These are phyloP conservation scores for Cucurbitaria berberidis DNA, from an alignment of 2,329 filamentous ascomycete species.

Conservation along the genomic window DNA sequence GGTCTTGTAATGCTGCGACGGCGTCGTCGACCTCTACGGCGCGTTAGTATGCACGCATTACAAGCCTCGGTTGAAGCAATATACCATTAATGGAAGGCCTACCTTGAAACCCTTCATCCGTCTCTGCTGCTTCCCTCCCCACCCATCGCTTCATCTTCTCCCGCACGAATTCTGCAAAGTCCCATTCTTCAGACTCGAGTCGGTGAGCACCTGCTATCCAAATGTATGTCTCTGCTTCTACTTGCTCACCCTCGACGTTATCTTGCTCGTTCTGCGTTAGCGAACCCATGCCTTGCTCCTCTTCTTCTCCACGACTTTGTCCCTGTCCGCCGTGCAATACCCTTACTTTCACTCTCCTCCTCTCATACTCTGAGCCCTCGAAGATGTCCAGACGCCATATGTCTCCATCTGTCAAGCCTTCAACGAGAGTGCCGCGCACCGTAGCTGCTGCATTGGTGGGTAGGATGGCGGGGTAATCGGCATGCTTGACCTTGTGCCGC, in stretches of 20 bases:
- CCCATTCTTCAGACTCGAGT: slow-evolving; percentile 82
- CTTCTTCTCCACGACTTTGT: slow-evolving; percentile 17
- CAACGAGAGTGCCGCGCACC: slow-evolving; percentile 77
- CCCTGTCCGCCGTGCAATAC: no score
- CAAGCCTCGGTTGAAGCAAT: neutral
- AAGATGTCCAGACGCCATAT: slow-evolving; percentile 78
- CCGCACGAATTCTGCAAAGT: slow-evolving; percentile 80
- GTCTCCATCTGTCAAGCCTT: slow-evolving; percentile 78
- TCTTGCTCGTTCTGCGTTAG: slow-evolving; percentile 32
- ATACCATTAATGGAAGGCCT: slow-evolving; percentile 39
- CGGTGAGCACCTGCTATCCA: slow-evolving; percentile 53
- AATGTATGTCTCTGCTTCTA: slow-evolving; percentile 59
- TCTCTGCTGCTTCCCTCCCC: slow-evolving; percentile 50
- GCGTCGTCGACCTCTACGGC: slow-evolving; percentile 54
- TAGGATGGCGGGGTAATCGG: slow-evolving; percentile 83
- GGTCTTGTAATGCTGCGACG: slow-evolving; percentile 47
- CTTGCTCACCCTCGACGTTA: slow-evolving; percentile 44
- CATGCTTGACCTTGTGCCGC: slow-evolving; percentile 70
- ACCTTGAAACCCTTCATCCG: slow-evolving; percentile 56
- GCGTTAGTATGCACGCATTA: slow-evolving; percentile 4
- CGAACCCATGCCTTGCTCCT: slow-evolving; percentile 31
- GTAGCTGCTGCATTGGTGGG: slow-evolving; percentile 41
- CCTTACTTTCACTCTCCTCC: slow-evolving; percentile 56
- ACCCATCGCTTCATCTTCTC: slow-evolving; percentile 73
- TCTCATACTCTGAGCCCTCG: slow-evolving; percentile 76